A percentile compares a stretch with the other conserved stretches of the same genome.
These are phyloP conservation scores for Globisporangium okanoganense DNA, from an alignment of 352 stramenopile species.

Conservation along the genomic window DNA sequence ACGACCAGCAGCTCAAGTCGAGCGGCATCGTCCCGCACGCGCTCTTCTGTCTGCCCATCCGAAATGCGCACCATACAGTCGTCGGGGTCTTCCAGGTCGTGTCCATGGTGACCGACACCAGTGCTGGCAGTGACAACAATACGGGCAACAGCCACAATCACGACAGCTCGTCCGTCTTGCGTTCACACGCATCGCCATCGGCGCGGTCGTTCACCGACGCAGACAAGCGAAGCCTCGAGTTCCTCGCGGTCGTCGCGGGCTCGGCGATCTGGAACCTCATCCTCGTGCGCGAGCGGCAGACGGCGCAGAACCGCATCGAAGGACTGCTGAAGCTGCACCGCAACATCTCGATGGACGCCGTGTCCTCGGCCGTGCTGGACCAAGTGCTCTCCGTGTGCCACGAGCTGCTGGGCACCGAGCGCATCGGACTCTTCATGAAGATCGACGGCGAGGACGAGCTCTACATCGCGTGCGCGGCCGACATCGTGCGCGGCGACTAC, in stretches of 20 bases:
- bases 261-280: constrained; percentile 70
- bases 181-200: not conserved
- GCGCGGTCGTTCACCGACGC: constrained; percentile 31
- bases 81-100: constrained; percentile 54
- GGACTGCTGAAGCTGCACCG: constrained; percentile 62
- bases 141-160: not conserved
- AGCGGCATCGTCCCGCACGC: constrained; percentile 33
- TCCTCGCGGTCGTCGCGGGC: constrained; percentile 49
- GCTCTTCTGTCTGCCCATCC: constrained; percentile 61
- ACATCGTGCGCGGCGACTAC: constrained; percentile 64
- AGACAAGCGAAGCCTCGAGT: constrained; percentile 48
- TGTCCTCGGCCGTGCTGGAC: constrained; percentile 51
- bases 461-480: constrained; percentile 53
- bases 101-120: constrained; percentile 12
- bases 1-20: constrained; percentile 38
- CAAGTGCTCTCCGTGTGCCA: constrained; percentile 70
- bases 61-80: constrained; percentile 57
- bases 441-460: constrained; percentile 66
- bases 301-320: constrained; percentile 64
- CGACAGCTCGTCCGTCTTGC: not conserved
- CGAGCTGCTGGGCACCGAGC: constrained; percentile 60
- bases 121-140: not conserved
- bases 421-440: constrained; percentile 67
- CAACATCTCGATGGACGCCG: constrained; percentile 68
- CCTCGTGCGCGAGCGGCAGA: constrained; percentile 56